phyloP scores from a whole-genome alignment of 768 basidiomycete species.

The Calvatia gigantea region DNA sequence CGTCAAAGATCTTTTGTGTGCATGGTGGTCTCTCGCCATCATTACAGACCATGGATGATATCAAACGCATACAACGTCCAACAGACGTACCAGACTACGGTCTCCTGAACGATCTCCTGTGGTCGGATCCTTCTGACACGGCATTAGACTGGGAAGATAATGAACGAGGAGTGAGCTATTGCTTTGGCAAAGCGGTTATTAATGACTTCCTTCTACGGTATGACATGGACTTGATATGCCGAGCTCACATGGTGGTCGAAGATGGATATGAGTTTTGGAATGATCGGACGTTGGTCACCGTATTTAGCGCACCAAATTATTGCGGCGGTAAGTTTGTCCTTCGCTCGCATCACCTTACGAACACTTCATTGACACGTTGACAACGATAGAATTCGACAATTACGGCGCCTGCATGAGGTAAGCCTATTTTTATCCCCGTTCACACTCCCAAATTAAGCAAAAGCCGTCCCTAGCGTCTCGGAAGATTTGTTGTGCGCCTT shows the following conservation, averaged over 20 bases:
- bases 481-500: constrained; percentile 98
- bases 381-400: constrained; percentile 79
- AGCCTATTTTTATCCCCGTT: constrained; percentile 16
- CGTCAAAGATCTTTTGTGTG: constrained; percentile 99
- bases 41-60: constrained; percentile 95
- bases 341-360: constrained; percentile 1
- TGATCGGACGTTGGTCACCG: constrained; percentile 95
- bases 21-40: constrained; percentile 95
- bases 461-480: constrained; percentile 63
- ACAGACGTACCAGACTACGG: constrained; percentile 99
- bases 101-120: constrained; percentile 92
- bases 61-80: constrained; percentile 94
- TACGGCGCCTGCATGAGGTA: constrained; percentile 95
- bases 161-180: constrained; percentile 97
- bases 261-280: constrained; percentile 99
- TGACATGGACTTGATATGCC: constrained; percentile 99
- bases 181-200: constrained; percentile 97
- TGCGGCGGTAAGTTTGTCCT: constrained; percentile 73
- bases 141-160: constrained; percentile 99
- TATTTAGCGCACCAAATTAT: constrained; percentile 97
- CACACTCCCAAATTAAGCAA: constrained; percentile 15
- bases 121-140: constrained; percentile 98
- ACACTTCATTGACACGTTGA: constrained; percentile 17
- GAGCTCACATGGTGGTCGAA: constrained; percentile 99
- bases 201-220: constrained; percentile 93